Conservation (phyloP, 2,329 filamentous ascomycete genomes). For the Phaeosphaeriaceae sp. region DNA sequence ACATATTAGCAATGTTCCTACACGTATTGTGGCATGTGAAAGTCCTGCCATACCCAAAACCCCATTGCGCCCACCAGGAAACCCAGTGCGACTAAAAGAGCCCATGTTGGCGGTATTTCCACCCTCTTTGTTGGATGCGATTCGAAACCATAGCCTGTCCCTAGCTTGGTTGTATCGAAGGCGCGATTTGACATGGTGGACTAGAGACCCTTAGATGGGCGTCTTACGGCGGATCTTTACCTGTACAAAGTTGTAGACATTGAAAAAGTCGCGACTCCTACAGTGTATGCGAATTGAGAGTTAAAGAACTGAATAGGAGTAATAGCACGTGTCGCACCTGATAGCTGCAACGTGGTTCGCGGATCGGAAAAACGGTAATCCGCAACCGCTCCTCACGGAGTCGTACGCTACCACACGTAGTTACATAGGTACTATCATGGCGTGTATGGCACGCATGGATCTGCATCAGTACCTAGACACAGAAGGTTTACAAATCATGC, state of each 20-base stretch:
- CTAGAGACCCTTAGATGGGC: slow-evolving; percentile 14
- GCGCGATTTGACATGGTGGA: slow-evolving; percentile 32
- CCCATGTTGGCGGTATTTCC: slow-evolving; percentile 43
- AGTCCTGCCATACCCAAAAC: slow-evolving; percentile 35
- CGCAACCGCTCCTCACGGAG: no score
- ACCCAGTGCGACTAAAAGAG: slow-evolving; percentile 31
- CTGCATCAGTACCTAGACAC: no score
- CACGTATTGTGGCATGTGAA: not conserved
- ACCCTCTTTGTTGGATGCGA: slow-evolving; percentile 26
- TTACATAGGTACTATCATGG: no score
- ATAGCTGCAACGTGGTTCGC: no score
- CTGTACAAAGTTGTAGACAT: slow-evolving; percentile 27
- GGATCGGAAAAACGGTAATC: no score
- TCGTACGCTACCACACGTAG: no score
- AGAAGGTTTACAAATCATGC: no score
- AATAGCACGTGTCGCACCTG: no score
- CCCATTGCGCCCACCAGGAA: slow-evolving; percentile 31
- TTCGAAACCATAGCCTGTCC: slow-evolving; percentile 36
- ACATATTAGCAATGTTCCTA: slow-evolving; percentile 4
- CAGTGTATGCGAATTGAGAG: no score
- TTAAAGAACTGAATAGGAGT: no score
- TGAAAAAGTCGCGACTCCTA: slow-evolving; percentile 3
- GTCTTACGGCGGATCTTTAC: slow-evolving; percentile 22
- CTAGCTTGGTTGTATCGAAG: slow-evolving; percentile 31
- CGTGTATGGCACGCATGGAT: no score